Base-by-base conservation (phyloP, 306 rosid species). In the Citrullus colocynthis region DNA sequence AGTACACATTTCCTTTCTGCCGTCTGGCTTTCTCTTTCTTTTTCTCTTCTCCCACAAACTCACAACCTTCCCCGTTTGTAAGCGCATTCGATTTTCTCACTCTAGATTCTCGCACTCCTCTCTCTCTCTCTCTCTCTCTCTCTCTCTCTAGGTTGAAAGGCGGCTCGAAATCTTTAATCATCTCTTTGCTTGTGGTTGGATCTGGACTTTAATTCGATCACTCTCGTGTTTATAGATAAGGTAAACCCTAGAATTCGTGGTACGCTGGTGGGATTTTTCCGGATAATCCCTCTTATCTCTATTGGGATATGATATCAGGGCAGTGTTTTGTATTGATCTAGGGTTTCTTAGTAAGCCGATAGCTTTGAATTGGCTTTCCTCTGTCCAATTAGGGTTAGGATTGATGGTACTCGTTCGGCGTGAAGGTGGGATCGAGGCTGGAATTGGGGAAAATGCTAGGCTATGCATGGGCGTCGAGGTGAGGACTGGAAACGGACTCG, bases 401-500 rank as follows among this genome's bases (percentile, higher is more conserved):
- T 86, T 88, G 87, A 85, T 81, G 88, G 78, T 89, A 41, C 66
- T 80, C 76, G 81, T 80, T 66, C 81, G 81, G 56, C 72, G 39
- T 86, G 85, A 77, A 78, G 85, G 78, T 54, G 81, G 86, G 84
- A 84, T 86, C 87, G 84, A 81, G 79, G 78, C 82, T 78, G 49
- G 84, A 76, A 80, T 84, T 85, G 83, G 88, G 89, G 91, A 88
- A 88, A 88, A 89, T 87, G 91, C 90, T 54, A 88, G 91, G 93
- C 87, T 89, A 87, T 89, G 91, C 93, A 84, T 86, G 91, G 88
- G 85, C 64, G 80, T 76, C 75, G 81, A 81, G 82, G 89, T 86
- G 89, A 86, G 78, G 84, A 84, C 87, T 64, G 86, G 85, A 86
- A 84, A 84, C 84, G 82, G 82, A 63, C 56, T 84, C 87, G 88